Base-by-base conservation (phyloP, 106 monocot genomes). In the Phalaenopsis equestris region DNA sequence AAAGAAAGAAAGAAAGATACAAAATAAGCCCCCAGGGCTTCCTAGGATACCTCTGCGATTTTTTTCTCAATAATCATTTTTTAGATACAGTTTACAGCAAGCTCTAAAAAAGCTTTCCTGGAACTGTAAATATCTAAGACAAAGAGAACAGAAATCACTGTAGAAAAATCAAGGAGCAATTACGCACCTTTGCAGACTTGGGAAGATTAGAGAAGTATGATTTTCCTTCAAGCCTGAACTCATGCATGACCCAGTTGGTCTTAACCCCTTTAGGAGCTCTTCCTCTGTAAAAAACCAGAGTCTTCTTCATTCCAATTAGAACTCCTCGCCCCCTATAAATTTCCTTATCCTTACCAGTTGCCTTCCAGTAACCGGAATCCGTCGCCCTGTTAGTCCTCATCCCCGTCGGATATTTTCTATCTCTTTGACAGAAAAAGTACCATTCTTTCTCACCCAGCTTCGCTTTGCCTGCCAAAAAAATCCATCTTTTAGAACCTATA, bases 201-300 rank as follows among this genome's bases (percentile, higher is more conserved):
- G 89, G 81, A 19, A 79, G 82, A 55, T 79, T 73, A 65, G 82
- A 55, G 49, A 42, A 72, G 47, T 78, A 84, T 86, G 86, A 85
- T 81, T 83, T 90, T 14, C 88, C 90, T 42, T 94, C 86, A 23
- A 91, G 89, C 75, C 94, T 87, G 82, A 79, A 94, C 72, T 94
- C 94, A 65, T 94, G 94, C 94, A 94, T 94, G 75, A 94, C 94
- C 94, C 94, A 94, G 64, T 90, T 89, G 58, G 88, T 87, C 82
- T 94, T 94, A 80, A 85, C 87, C 1, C 94, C 94, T 41, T 84
- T 86, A 5, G 94, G 94, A 41, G 93, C 93, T 76, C 93, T 83
- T 0, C 93, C 93, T 56, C 30, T 81, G 84, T 93, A 93, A 86
- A 93, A 93, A 24, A 93, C 93, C 38, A 93, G 91, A 76, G 93